Conservation (phyloP, 352 stramenopile genomes). For the Thalassiosira livingstoniorum region DNA sequence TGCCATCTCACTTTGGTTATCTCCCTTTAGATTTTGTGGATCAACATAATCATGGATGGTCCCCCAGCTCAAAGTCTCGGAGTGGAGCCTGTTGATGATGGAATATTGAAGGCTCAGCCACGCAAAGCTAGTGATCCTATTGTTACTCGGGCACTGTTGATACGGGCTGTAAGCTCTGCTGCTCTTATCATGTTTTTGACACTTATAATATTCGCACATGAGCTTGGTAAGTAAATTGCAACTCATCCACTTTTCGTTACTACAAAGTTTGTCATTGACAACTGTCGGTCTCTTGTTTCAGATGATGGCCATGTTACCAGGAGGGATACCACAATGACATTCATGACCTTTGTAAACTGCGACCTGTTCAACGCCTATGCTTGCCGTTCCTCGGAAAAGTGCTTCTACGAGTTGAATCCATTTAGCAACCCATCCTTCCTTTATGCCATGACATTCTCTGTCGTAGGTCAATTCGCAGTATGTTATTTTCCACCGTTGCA, state of each 20-base stretch:
- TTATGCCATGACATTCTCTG: slow-evolving; percentile 91
- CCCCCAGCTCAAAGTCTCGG: slow-evolving; percentile 95
- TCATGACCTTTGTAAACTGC: slow-evolving; percentile 98
- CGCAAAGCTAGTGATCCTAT: slow-evolving; percentile 95
- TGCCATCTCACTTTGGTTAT: not conserved
- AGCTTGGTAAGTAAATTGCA: slow-evolving; percentile 59
- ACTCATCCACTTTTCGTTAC: not conserved
- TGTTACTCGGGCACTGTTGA: slow-evolving; percentile 95
- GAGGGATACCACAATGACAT: slow-evolving; percentile 97
- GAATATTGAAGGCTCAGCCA: slow-evolving; percentile 96
- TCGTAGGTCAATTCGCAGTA: slow-evolving; percentile 94
- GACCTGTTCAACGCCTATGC: slow-evolving; percentile 98
- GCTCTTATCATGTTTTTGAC: slow-evolving; percentile 86
- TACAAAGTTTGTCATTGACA: not conserved
- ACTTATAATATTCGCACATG: slow-evolving; percentile 78
- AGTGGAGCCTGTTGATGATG: slow-evolving; percentile 95
- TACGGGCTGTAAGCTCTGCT: slow-evolving; percentile 89
- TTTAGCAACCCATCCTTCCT: slow-evolving; percentile 94
- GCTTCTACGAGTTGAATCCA: slow-evolving; percentile 91
- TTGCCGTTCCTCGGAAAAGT: slow-evolving; percentile 94
- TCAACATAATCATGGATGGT: slow-evolving; percentile 99
- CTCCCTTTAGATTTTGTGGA: slow-evolving; percentile 89
- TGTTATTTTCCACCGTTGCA: slow-evolving; percentile 97
- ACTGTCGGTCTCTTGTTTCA: slow-evolving; percentile 5
- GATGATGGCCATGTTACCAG: slow-evolving; percentile 91